Conservation (phyloP, 208 protist species). For the Porcisia hertigi region DNA sequence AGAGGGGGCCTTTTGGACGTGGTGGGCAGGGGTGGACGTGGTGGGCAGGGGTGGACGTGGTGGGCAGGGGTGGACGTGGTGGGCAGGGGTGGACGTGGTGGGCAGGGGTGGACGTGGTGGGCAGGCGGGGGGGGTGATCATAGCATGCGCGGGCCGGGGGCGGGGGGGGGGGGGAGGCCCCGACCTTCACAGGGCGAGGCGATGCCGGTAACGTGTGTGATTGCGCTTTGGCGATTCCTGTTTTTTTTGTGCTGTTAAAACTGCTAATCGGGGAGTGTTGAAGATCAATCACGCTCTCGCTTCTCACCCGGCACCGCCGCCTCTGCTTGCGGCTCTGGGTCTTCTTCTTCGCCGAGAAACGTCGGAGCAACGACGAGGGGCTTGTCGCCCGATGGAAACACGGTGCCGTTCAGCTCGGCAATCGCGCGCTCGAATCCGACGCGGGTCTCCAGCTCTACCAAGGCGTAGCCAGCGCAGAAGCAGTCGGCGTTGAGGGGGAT, state of each 20-base stretch:
- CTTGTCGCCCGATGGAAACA: slow-evolving; percentile 40
- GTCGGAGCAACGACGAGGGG: slow-evolving; percentile 55
- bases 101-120: too few species aligned
- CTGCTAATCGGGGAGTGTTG: background rate
- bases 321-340: slow-evolving; percentile 31
- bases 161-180: background rate
- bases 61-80: too few species aligned
- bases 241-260: slow-evolving; percentile 3
- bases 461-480: slow-evolving; percentile 72
- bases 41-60: too few species aligned
- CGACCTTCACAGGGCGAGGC: too few species aligned
- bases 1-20: too few species aligned
- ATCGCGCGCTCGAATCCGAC: slow-evolving; percentile 67
- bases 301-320: slow-evolving; percentile 33
- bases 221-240: background rate
- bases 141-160: background rate
- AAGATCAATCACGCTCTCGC: slow-evolving; percentile 23
- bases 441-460: slow-evolving; percentile 71
- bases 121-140: too few species aligned
- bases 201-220: too few species aligned
- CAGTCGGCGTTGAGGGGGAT: slow-evolving; percentile 71
- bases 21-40: too few species aligned
- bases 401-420: slow-evolving; percentile 50
- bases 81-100: too few species aligned
- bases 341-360: slow-evolving; percentile 80